These are phyloP conservation scores for Begonia fuchsioides DNA, from an alignment of 306 rosid genomes.

Conservation along the genomic window DNA sequence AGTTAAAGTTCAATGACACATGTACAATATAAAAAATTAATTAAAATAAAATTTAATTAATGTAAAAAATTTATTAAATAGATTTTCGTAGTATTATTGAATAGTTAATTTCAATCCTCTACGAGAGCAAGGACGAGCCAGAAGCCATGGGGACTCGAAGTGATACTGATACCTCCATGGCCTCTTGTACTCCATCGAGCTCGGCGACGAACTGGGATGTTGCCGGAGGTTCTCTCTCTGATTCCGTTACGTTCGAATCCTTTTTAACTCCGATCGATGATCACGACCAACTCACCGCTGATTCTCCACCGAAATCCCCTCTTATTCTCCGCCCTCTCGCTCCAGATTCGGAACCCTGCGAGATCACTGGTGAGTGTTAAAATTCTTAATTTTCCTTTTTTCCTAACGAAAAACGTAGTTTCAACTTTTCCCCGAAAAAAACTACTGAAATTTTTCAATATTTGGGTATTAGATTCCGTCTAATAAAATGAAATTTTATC, in stretches of 20 bases:
- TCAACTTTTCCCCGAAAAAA: not conserved
- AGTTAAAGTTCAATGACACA: too few species aligned
- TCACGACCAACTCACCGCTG: slow-evolving; percentile 5
- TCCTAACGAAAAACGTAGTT: not conserved
- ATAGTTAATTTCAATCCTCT: too few species aligned
- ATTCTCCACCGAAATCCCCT: slow-evolving; percentile 19
- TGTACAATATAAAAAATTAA: too few species aligned
- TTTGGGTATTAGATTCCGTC: too few species aligned
- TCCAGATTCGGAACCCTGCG: slow-evolving; percentile 58
- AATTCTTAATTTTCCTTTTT: not conserved
- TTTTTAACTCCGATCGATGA: slow-evolving; percentile 25
- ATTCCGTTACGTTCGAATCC: slow-evolving; percentile 42
- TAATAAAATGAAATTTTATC: too few species aligned
- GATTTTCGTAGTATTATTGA: too few species aligned
- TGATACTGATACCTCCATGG: slow-evolving; percentile 1
- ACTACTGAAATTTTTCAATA: too few species aligned
- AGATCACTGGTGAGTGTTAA: slow-evolving; percentile 47
- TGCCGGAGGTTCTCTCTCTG: slow-evolving; percentile 27
- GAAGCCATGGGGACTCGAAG: slow-evolving; percentile 20
- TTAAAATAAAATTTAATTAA: too few species aligned
- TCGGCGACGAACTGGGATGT: slow-evolving; percentile 45
- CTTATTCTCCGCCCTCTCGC: slow-evolving; percentile 42
- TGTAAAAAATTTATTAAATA: too few species aligned
- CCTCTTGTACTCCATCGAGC: slow-evolving; percentile 11
- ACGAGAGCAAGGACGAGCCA: too few species aligned